These are phyloP conservation scores for Lathyrus aphaca DNA, from an alignment of 306 rosid species.

Conservation along the genomic window DNA sequence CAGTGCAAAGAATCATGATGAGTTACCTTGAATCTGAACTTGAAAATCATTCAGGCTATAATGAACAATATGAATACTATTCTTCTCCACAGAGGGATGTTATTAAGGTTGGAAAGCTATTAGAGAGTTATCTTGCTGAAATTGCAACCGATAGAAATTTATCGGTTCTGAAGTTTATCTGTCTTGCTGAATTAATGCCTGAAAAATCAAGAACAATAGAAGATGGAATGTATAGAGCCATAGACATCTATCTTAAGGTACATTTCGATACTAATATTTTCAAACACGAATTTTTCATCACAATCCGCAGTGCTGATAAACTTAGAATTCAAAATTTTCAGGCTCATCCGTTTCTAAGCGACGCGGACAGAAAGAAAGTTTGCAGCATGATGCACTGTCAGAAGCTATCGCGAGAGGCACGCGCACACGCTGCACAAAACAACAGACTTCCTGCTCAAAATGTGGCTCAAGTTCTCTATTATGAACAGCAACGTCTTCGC, in stretches of 20 bases:
- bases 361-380: constrained; percentile 83
- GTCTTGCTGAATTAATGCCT: constrained; percentile 78
- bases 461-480: constrained; percentile 82
- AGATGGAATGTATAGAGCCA: constrained; percentile 89
- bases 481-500: constrained; percentile 83
- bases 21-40: constrained; percentile 59
- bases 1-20: constrained; percentile 67
- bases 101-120: constrained; percentile 64
- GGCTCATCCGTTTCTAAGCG: constrained; percentile 89
- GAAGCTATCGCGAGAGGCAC: constrained; percentile 82
- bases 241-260: constrained; percentile 93
- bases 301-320: constrained; percentile 2
- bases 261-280: background rate
- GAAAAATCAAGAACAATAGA: constrained; percentile 72
- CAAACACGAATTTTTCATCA: background rate
- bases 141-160: constrained; percentile 74
- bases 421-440: constrained; percentile 94
- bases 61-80: constrained; percentile 56
- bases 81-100: constrained; percentile 59
- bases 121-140: constrained; percentile 88
- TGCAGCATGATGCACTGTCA: constrained; percentile 95
- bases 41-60: constrained; percentile 44
- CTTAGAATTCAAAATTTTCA: constrained; percentile 34
- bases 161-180: constrained; percentile 60
- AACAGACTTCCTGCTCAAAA: constrained; percentile 89